These are phyloP conservation scores for Arthrobotrys sinensis DNA, from an alignment of 2,329 filamentous ascomycete genomes.

Conservation along the genomic window DNA sequence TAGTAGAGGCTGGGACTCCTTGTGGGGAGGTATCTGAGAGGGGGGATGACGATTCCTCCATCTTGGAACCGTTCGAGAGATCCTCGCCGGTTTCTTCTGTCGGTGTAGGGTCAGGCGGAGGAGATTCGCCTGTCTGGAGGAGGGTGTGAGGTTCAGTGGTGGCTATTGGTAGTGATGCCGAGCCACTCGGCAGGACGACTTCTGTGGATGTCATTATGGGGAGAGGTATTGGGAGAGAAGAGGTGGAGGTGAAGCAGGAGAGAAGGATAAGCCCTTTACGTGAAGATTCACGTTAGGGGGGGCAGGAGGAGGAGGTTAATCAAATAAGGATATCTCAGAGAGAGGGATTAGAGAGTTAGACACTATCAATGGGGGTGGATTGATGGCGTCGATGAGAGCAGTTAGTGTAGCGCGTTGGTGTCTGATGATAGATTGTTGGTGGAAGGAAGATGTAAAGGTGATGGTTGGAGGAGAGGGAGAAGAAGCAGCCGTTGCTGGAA, in stretches of 20 bases:
- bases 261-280: not conserved
- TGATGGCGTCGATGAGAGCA: slow-evolving; percentile 14
- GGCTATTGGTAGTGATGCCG: slow-evolving; percentile 27
- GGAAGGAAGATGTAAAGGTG: not conserved
- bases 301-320: not conserved
- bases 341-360: not conserved
- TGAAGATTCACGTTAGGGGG: slow-evolving; percentile 18
- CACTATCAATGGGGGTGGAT: slow-evolving; percentile 3
- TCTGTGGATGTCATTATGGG: slow-evolving; percentile 55
- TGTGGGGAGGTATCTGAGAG: slow-evolving; percentile 45
- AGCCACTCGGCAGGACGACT: slow-evolving; percentile 36
- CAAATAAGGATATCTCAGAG: slow-evolving; percentile 1
- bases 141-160: slow-evolving; percentile 11
- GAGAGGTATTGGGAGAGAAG: not conserved
- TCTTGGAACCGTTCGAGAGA: slow-evolving; percentile 30
- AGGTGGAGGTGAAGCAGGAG: not conserved
- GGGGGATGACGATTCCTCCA: slow-evolving; percentile 53
- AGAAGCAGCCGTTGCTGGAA: slow-evolving; percentile 22
- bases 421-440: not conserved
- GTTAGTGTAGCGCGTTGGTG: slow-evolving; percentile 17
- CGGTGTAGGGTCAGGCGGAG: slow-evolving; percentile 12
- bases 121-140: slow-evolving; percentile 18
- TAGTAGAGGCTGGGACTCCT: slow-evolving; percentile 41
- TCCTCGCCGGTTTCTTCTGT: slow-evolving; percentile 15
- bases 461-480: not conserved